These are phyloP conservation scores for Ceratobasidium sp. DNA, from an alignment of 1,284 basidiomycete species.

Conservation along the genomic window DNA sequence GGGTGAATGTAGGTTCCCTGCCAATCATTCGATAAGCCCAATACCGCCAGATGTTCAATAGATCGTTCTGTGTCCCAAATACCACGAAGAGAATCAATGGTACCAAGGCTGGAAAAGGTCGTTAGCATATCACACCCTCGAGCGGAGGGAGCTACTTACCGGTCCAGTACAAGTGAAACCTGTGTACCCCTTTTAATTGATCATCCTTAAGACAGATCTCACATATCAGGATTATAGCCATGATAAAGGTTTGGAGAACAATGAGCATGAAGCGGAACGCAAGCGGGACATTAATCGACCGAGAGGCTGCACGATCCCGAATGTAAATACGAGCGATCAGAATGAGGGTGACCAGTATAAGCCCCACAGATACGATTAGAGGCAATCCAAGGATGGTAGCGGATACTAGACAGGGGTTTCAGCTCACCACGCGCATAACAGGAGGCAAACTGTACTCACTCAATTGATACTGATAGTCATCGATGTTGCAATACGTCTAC, in stretches of 20 bases:
- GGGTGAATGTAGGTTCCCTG: slow-evolving; percentile 9
- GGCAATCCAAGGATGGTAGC: slow-evolving; percentile 13
- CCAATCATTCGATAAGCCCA: slow-evolving; percentile 26
- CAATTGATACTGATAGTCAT: slow-evolving; percentile 12
- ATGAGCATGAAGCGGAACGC: slow-evolving; percentile 26
- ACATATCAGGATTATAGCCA: slow-evolving; percentile 12
- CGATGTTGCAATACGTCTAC: slow-evolving; percentile 38
- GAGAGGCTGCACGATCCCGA: slow-evolving; percentile 17
- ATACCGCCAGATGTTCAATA: slow-evolving; percentile 31
- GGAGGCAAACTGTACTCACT: background rate
- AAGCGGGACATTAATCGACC: slow-evolving; percentile 22
- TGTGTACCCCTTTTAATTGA: slow-evolving; percentile 12
- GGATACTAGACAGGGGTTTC: slow-evolving; percentile 7
- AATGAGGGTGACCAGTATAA: slow-evolving; percentile 1
- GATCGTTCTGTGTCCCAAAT: slow-evolving; percentile 32
- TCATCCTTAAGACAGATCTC: slow-evolving; percentile 30
- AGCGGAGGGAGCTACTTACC: background rate
- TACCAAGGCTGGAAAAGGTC: background rate
- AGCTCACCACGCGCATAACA: background rate
- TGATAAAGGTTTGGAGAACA: slow-evolving; percentile 30
- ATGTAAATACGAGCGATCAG: slow-evolving; percentile 5
- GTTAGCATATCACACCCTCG: background rate
- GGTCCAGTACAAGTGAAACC: slow-evolving; percentile 32
- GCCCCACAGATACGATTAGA: background rate
- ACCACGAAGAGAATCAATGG: slow-evolving; percentile 17